Base-by-base conservation (phyloP, 495 filamentous ascomycete genomes). In the Xylaria scruposa region DNA sequence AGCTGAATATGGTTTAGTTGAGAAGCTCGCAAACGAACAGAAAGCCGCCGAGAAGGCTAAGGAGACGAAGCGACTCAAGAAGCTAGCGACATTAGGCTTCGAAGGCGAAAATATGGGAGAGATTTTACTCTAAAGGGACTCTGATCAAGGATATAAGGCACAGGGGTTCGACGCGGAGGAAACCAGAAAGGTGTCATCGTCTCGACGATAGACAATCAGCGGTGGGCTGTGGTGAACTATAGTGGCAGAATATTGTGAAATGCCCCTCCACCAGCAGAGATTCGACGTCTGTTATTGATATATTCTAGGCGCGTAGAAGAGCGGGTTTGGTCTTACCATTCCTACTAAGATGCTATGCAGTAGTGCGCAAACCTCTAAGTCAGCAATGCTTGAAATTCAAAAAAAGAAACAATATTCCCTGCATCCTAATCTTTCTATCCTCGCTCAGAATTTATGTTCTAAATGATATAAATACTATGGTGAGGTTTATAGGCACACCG, bases 41-140 rank as follows among this genome's bases (percentile, higher is more conserved):
- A 88, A 91, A 47, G 82, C 78, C 56, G 87, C 90, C 71, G 88
- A 91, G 70, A 95, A 95, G 85, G 81, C 72, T 3, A 86, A 83
- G 70, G 94, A 97, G 70, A 96, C 93, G 84, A 84, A 84, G 68
- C 88, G 88, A 76, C 75, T 90, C 38, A 87, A 83, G 76, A 92
- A 91, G 81, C 84, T 98, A 66, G 83, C 88, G 8, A 88, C 85
- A 8, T 82, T 94, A 42, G 95, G 95, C 1, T 97, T 97, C 76
- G 95, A 97, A 82, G 92, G 92, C 26, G 95, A 98, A 81, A 91
- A 91, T 76, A 83, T 87, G 47, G 93, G 92, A 8, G 93, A 95
- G 79, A 87, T 91, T 21, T 78, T 95, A 24, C 86, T 94, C 42
- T 94, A 86, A 88, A 59, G 24, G 70, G 29, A 31, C 31, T 36